phyloP scores from a whole-genome alignment of 1,284 basidiomycete species.

The Malassezia restricta region DNA sequence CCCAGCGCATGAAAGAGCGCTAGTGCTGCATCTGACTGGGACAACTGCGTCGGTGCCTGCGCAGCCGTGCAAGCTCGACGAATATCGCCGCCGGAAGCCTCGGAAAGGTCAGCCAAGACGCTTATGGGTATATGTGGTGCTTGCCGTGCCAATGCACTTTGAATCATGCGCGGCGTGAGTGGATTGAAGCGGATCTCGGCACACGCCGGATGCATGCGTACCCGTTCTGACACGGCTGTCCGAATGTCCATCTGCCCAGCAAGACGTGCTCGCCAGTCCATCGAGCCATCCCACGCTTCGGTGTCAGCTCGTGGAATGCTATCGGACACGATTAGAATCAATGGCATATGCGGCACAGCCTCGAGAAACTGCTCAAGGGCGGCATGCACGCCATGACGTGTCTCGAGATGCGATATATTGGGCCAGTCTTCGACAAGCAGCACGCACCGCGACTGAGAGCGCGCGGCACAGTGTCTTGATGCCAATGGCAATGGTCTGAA shows the following conservation, averaged over 20 bases:
- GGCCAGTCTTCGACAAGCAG: slow-evolving; percentile 85
- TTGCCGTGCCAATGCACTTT: neutral
- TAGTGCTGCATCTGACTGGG: slow-evolving; percentile 59
- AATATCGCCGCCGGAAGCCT: slow-evolving; percentile 75
- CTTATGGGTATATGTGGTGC: neutral
- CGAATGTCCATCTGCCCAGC: slow-evolving; percentile 54
- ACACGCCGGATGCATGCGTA: slow-evolving; percentile 58
- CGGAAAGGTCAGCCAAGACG: slow-evolving; percentile 51
- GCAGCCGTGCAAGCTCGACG: slow-evolving; percentile 68
- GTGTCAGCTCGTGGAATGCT: slow-evolving; percentile 51
- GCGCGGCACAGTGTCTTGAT: neutral
- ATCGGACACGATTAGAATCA: slow-evolving; percentile 76
- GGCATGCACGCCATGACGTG: slow-evolving; percentile 63
- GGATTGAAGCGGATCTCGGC: slow-evolving; percentile 55
- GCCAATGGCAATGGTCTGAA: slow-evolving; percentile 21
- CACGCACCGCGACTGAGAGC: slow-evolving; percentile 43
- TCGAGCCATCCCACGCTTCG: slow-evolving; percentile 49
- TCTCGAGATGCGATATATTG: slow-evolving; percentile 58
- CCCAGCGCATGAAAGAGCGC: slow-evolving; percentile 85
- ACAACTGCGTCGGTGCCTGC: neutral
- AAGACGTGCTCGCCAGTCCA: slow-evolving; percentile 47
- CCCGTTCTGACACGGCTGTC: slow-evolving; percentile 55
- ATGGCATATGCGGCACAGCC: slow-evolving; percentile 48
- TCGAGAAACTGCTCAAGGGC: slow-evolving; percentile 49
- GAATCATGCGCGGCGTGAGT: slow-evolving; percentile 11